Percentiles rank a stretch among this genome's conserved stretches.
These are phyloP conservation scores for Alternaria consortialis DNA, from an alignment of 2,329 filamentous ascomycete species.

Conservation along the genomic window DNA sequence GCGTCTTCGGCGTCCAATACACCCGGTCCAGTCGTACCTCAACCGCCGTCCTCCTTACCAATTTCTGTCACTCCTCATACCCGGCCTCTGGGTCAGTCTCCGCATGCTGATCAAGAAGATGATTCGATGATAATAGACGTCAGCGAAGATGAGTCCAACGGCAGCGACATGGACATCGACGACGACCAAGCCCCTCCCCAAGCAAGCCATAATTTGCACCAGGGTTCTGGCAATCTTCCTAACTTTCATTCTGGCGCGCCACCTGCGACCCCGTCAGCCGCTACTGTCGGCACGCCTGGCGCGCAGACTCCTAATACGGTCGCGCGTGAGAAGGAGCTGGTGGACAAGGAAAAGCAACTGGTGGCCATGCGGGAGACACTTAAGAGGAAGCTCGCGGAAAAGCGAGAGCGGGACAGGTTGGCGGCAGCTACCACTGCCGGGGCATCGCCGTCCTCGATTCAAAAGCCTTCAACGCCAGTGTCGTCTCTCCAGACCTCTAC, in stretches of 20 bases:
- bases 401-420: constrained; percentile 30
- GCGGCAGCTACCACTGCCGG: constrained; percentile 17
- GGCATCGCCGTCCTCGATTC: constrained; percentile 2
- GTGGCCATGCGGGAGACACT: constrained; percentile 52
- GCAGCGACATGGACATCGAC: constrained; percentile 71
- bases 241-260: constrained; percentile 39
- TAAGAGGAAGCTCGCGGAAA: constrained; percentile 41
- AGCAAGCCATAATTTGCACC: constrained; percentile 18
- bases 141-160: constrained; percentile 74
- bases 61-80: constrained; percentile 56
- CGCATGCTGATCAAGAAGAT: constrained; percentile 62
- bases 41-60: constrained; percentile 58
- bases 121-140: constrained; percentile 82
- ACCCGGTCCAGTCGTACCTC: constrained; percentile 17
- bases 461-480: constrained; percentile 5
- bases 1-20: constrained; percentile 20
- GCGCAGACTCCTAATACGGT: constrained; percentile 49
- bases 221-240: constrained; percentile 24
- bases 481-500: constrained; percentile 9
- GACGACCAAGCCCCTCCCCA: constrained; percentile 59
- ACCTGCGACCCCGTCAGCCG: constrained; percentile 32
- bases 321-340: constrained; percentile 55
- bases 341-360: constrained; percentile 60
- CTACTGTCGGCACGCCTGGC: constrained; percentile 44
- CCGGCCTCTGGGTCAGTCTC: constrained; percentile 69